Evolutionary conservation across 352 stramenopile genomes (phyloP).

Genomic region (Halophytophthora batemanensis): DNA sequence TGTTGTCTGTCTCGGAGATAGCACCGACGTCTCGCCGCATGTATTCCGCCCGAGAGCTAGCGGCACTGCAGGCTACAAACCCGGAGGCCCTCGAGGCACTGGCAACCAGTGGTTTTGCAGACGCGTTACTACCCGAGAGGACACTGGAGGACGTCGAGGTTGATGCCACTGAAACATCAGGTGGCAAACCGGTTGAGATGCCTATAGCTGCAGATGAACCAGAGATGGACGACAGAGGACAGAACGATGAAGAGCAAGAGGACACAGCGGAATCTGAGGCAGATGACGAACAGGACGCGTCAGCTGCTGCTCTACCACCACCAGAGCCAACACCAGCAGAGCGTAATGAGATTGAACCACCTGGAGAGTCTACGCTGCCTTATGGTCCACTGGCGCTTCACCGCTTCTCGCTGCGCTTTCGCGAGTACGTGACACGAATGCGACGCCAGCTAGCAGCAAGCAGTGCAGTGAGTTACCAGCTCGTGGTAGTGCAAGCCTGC

Average conservation of each 20-base stretch:
- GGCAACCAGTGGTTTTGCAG: conserved; percentile 21
- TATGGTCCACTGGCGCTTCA: conserved; percentile 23
- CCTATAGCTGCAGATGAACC: conserved; percentile 1
- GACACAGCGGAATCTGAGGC: conserved; percentile 2
- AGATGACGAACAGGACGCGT: background rate
- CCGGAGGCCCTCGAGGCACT: conserved; percentile 10
- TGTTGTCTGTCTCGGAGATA: conserved; percentile 29
- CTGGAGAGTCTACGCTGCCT: conserved; percentile 32
- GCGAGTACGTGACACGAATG: conserved; percentile 25
- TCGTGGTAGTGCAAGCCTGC: conserved; percentile 40
- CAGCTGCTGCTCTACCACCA: conserved; percentile 1
- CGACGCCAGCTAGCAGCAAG: conserved; percentile 13
- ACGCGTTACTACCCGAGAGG: conserved; percentile 17
- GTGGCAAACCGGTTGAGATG: background rate
- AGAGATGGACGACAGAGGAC: background rate
- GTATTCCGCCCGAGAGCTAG: conserved; percentile 61
- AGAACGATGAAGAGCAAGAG: conserved; percentile 11
- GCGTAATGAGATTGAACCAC: conserved; percentile 34
- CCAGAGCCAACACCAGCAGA: conserved; percentile 26
- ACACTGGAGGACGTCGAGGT: conserved; percentile 6
- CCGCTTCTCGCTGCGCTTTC: conserved; percentile 31
- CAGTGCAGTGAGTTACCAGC: conserved; percentile 17
- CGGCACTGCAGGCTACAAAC: conserved; percentile 24
- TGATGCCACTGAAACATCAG: background rate
- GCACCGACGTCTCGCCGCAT: conserved; percentile 32